Evolutionary conservation across 2,329 filamentous ascomycete species (phyloP).

Genomic region (Tolypocladium ophioglossoides): DNA sequence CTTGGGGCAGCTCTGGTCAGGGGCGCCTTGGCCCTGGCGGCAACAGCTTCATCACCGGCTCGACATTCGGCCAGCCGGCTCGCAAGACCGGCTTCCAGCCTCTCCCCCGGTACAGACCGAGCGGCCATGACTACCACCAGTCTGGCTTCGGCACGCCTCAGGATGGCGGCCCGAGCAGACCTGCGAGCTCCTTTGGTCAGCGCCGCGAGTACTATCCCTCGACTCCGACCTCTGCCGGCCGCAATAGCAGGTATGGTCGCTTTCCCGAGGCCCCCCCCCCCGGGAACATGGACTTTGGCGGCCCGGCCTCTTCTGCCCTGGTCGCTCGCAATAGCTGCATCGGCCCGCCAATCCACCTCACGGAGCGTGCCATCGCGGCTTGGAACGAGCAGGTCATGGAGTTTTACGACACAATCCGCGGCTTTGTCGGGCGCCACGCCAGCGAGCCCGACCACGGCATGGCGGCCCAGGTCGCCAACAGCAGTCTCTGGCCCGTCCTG

Average conservation of each 20-base stretch:
- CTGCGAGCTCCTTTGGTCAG: constrained; percentile 12
- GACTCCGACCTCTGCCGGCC: constrained; percentile 16
- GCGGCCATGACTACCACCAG: constrained; percentile 18
- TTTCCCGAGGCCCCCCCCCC: constrained; percentile 14
- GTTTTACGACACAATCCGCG: constrained; percentile 23
- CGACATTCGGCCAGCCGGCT: constrained; percentile 5
- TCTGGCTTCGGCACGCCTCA: constrained; percentile 10
- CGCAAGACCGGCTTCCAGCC: constrained; percentile 4
- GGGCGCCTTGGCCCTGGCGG: constrained; percentile 3
- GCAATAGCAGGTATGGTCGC: constrained; percentile 17
- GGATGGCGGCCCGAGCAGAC: constrained; percentile 10
- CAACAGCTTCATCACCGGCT: background rate
- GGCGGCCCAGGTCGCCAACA: constrained; percentile 15
- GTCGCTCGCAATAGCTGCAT: constrained; percentile 8
- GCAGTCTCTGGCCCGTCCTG: constrained; percentile 25
- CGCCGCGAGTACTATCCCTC: constrained; percentile 16
- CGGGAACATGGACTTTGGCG: constrained; percentile 5
- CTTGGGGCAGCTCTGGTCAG: constrained; percentile 12
- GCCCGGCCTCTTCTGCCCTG: constrained; percentile 6
- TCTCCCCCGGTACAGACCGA: constrained; percentile 17
- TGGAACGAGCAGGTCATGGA: constrained; percentile 27
- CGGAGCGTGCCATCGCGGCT: constrained; percentile 19
- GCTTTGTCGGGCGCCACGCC: constrained; percentile 24
- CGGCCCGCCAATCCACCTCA: constrained; percentile 23
- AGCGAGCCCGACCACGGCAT: constrained; percentile 18